These are phyloP conservation scores for Phytophthora megakarya DNA, from an alignment of 352 stramenopile genomes.

Conservation along the genomic window DNA sequence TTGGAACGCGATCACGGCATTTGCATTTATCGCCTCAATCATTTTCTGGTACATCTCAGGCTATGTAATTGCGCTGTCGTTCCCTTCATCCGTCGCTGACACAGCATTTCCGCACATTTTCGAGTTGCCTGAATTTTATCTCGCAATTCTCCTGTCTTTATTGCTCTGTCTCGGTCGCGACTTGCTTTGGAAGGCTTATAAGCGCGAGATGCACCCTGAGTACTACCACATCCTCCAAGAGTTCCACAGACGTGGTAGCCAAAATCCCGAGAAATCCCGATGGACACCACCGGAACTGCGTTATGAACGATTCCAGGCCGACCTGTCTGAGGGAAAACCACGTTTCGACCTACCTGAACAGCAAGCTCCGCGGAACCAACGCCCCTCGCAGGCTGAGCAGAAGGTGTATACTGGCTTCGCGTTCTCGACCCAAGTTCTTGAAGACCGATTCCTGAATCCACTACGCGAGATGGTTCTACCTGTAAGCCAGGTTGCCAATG, in stretches of 20 bases:
- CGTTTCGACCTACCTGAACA: constrained; percentile 67
- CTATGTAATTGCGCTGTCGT: constrained; percentile 60
- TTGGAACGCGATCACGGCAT: constrained; percentile 69
- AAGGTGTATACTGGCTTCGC: constrained; percentile 83
- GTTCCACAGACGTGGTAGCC: constrained; percentile 52
- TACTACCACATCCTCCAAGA: constrained; percentile 91
- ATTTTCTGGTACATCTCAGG: constrained; percentile 78
- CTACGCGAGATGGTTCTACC: constrained; percentile 76
- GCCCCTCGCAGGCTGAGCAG: constrained; percentile 28
- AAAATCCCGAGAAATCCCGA: constrained; percentile 46
- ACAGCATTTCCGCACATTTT: constrained; percentile 83
- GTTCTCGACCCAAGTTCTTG: constrained; percentile 78
- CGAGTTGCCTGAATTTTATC: constrained; percentile 72
- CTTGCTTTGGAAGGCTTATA: constrained; percentile 86
- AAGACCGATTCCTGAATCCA: constrained; percentile 84
- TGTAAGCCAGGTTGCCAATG: constrained; percentile 54
- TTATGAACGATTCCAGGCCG: constrained; percentile 76
- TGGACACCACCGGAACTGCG: constrained; percentile 69
- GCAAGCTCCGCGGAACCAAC: constrained; percentile 28
- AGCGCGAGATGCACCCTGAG: constrained; percentile 81
- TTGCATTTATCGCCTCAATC: constrained; percentile 65
- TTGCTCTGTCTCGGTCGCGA: constrained; percentile 78
- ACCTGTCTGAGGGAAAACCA: constrained; percentile 61
- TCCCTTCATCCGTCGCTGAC: constrained; percentile 67
- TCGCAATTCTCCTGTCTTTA: constrained; percentile 72